phyloP scores from a whole-genome alignment of 2,329 filamentous ascomycete genomes.

The Karstenula rhodostoma region DNA sequence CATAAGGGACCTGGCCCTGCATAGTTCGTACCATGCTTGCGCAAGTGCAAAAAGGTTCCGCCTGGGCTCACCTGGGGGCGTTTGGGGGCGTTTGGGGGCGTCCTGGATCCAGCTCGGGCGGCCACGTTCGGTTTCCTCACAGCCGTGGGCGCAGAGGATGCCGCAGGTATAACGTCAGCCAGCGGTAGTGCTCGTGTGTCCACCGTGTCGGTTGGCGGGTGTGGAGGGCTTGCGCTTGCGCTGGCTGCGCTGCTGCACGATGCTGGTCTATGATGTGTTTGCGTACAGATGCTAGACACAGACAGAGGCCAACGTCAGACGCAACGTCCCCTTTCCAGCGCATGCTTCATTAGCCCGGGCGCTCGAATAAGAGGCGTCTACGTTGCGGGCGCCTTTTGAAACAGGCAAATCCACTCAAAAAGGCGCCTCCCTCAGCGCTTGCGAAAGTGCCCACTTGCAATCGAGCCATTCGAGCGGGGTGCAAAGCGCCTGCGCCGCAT shows the following conservation, averaged over 20 bases:
- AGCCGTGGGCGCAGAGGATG: slow-evolving; percentile 3
- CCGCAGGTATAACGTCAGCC: slow-evolving; percentile 41
- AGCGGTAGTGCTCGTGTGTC: slow-evolving; percentile 9
- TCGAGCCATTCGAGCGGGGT: slow-evolving; percentile 23
- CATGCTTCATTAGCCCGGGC: slow-evolving; percentile 23
- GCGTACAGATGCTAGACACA: slow-evolving; percentile 13
- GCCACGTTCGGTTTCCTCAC: slow-evolving; percentile 13
- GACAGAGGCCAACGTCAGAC: slow-evolving; percentile 20
- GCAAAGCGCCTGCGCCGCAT: slow-evolving; percentile 27
- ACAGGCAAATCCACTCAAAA: slow-evolving; percentile 38
- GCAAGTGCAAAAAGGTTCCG: neutral
- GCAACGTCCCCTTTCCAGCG: slow-evolving; percentile 12
- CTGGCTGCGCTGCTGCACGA: slow-evolving; percentile 24
- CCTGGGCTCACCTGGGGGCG: slow-evolving; percentile 13
- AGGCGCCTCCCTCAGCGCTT: slow-evolving; percentile 41
- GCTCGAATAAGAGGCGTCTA: slow-evolving; percentile 37
- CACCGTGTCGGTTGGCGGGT: slow-evolving; percentile 20
- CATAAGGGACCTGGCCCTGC: slow-evolving; percentile 15
- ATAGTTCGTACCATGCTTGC: slow-evolving; percentile 16
- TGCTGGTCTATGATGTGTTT: slow-evolving; percentile 28
- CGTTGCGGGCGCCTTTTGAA: slow-evolving; percentile 40
- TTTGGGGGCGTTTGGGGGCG: neutral
- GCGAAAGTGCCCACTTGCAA: slow-evolving; percentile 24
- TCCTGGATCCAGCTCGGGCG: neutral
- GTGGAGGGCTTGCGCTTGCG: slow-evolving; percentile 15